phyloP scores from a whole-genome alignment of 768 basidiomycete species.

The Tylopilus vinaceipallidus region DNA sequence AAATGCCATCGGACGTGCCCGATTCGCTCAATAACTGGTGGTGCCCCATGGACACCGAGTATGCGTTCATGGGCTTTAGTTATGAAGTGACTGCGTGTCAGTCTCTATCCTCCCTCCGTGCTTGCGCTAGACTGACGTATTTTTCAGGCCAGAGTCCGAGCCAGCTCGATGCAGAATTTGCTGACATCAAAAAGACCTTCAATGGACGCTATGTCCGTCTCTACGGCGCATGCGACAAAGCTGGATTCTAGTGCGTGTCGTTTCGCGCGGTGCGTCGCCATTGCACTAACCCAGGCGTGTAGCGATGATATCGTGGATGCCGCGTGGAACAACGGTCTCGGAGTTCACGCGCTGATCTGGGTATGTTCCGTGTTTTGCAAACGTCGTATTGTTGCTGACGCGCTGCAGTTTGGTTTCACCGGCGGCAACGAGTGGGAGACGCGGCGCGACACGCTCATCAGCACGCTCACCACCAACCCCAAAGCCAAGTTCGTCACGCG shows the following conservation, averaged over 20 bases:
- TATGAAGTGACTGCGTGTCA: slow-evolving; percentile 69
- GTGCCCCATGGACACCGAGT: slow-evolving; percentile 64
- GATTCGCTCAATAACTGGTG: slow-evolving; percentile 52
- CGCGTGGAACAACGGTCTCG: slow-evolving; percentile 65
- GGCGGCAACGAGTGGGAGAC: slow-evolving; percentile 48
- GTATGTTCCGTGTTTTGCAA: slow-evolving; percentile 35
- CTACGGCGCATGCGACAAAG: slow-evolving; percentile 40
- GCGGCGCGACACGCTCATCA: slow-evolving; percentile 52
- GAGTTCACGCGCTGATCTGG: slow-evolving; percentile 75
- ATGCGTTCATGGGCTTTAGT: slow-evolving; percentile 75
- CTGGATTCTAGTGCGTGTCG: slow-evolving; percentile 37
- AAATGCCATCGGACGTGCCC: slow-evolving; percentile 53
- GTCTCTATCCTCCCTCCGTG: slow-evolving; percentile 15
- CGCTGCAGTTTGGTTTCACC: slow-evolving; percentile 36
- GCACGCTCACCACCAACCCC: slow-evolving; percentile 53
- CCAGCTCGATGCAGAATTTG: slow-evolving; percentile 54
- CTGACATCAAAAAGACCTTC: slow-evolving; percentile 56
- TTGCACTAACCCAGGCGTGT: slow-evolving; percentile 16
- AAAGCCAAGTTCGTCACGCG: slow-evolving; percentile 66
- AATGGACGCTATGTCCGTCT: slow-evolving; percentile 63
- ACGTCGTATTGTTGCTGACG: not conserved
- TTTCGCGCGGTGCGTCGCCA: not conserved
- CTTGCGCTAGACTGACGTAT: slow-evolving; percentile 1
- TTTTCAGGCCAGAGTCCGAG: slow-evolving; percentile 53
- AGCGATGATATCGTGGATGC: slow-evolving; percentile 64